Evolutionary conservation across 441 rosid genomes (phyloP), one percentile per base, ranked within the genome.

Genomic region (Viola pubescens): DNA sequence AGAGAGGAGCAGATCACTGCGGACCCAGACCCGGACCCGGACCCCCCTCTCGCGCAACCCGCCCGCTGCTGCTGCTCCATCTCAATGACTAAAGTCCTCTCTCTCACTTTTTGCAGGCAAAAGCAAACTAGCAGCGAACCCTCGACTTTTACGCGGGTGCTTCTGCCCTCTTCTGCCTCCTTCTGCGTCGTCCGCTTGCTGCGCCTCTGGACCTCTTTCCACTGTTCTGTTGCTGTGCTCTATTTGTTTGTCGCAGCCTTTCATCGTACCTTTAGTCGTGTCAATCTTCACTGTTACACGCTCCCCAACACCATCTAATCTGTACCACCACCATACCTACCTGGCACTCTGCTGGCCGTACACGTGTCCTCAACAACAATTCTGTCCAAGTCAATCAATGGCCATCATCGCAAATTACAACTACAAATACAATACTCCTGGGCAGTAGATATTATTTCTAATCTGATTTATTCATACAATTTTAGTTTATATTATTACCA

Each of bases 101-200:
- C 34, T 37, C n/a, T 13, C 41, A 44, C 57, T 66, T 54, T 54
- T 9, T 38, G 60, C 72, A 71, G 76, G 41, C 54, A 10, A 9
- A 26, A 26, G 34, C 34, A 26, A 26, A 26, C 2, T 26, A 26
- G 34, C 34, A 26, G 34, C 34, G 2, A 74, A 49, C 84, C 76
- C 85, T 80, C 85, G 82, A 77, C 82, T 77, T 80, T 80, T 80
- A 69, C 82, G 84, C 82, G 79, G 77, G 82, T 58, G 71, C 62
- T 48, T 54, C 41, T 48, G 12, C 38, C 54, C n/a, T 9, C 47
- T 54, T 8, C 12, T 37, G 58, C 56, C 48, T 6, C n/a, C 14
- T 11, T 49, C 44, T 59, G 60, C 7, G 44, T 16, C 60, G 34
- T 26, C 34, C 34, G 34, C 34, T 26, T 26, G 34, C 34, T 26